These are phyloP conservation scores for Ramichloridium luteum DNA, from an alignment of 2,329 filamentous ascomycete species.

Conservation along the genomic window DNA sequence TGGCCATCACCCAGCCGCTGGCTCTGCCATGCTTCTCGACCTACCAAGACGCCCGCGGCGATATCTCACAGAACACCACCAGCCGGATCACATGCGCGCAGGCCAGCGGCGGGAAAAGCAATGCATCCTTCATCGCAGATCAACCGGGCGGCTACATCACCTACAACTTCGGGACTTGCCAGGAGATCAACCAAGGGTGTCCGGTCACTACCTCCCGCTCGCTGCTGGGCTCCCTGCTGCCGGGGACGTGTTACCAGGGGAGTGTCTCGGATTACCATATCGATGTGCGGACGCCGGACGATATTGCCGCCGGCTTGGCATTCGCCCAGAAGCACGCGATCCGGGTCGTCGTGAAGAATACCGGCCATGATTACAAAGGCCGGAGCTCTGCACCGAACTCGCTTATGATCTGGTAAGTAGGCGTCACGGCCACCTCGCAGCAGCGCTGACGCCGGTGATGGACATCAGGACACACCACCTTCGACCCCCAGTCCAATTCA, in stretches of 20 bases:
- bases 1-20: conserved; percentile 6
- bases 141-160: background rate
- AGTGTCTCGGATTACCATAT: conserved; percentile 15
- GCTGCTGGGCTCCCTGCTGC: background rate
- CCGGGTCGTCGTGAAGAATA: conserved; percentile 11
- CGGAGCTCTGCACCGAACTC: conserved; percentile 1
- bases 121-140: conserved; percentile 1
- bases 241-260: conserved; percentile 12
- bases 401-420: conserved; percentile 5
- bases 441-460: conserved; percentile 1
- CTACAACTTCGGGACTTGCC: conserved; percentile 1
- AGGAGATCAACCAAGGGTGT: background rate
- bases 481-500: conserved; percentile 6
- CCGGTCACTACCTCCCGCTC: background rate
- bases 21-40: conserved; percentile 11
- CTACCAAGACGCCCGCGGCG: conserved; percentile 2
- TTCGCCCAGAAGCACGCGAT: conserved; percentile 14
- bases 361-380: conserved; percentile 9
- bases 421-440: background rate
- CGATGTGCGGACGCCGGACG: conserved; percentile 11
- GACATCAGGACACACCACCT: conserved; percentile 5
- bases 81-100: background rate
- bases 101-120: background rate
- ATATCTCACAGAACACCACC: background rate
- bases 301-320: conserved; percentile 13